Conservation (phyloP, 73 alveolate species). For the Loxodes magnus region DNA sequence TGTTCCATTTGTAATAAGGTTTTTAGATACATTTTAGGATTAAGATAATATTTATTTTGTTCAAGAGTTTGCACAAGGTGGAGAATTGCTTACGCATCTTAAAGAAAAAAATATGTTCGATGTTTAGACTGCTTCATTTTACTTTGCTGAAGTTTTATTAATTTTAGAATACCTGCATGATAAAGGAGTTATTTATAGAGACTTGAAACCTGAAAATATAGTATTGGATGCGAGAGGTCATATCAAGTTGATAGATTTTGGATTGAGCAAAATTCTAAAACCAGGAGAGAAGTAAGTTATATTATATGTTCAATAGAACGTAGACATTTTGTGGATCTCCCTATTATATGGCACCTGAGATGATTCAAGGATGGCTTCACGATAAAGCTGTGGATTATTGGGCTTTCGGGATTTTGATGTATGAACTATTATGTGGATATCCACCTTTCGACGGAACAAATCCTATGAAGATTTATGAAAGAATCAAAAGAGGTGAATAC, state of each 20-base stretch:
- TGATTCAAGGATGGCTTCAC: conserved; percentile 14
- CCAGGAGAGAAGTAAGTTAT: background rate
- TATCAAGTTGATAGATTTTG: conserved; percentile 13
- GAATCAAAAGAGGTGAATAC: background rate
- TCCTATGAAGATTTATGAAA: background rate
- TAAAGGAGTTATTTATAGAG: conserved; percentile 21
- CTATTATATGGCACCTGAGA: conserved; percentile 22
- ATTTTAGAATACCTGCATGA: conserved; percentile 9
- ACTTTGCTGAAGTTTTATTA: conserved; percentile 6
- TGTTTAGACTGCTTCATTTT: conserved; percentile 14
- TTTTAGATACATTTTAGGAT: too few species aligned
- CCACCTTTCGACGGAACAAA: conserved; percentile 9
- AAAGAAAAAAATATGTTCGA: too few species aligned
- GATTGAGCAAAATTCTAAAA: conserved; percentile 5
- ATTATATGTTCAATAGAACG: conserved; percentile 1
- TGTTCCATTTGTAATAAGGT: too few species aligned
- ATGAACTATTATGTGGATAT: conserved; percentile 18
- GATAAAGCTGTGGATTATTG: conserved; percentile 22
- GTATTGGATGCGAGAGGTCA: conserved; percentile 3
- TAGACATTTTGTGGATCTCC: conserved; percentile 26
- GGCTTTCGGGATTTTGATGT: conserved; percentile 28
- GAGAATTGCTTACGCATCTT: too few species aligned
- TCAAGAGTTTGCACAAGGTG: too few species aligned
- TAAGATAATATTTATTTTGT: too few species aligned
- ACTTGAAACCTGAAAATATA: conserved; percentile 23